A percentile compares a stretch with the other conserved stretches of the same genome.
phyloP scores from a whole-genome alignment of 208 protist genomes.

The Crithidia bombi region DNA sequence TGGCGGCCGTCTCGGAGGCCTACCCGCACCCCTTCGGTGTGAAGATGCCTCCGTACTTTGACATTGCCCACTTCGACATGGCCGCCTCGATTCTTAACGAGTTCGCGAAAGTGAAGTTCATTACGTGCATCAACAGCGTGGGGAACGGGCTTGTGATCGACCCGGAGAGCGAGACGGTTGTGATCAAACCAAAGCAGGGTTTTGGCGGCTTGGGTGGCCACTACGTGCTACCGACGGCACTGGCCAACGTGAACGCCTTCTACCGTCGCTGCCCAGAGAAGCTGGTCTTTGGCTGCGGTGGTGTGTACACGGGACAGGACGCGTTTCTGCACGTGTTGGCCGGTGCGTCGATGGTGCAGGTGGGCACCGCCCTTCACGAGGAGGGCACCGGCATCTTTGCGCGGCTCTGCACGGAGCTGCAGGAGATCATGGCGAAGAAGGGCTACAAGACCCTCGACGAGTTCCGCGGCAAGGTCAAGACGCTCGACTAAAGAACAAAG shows the following conservation, averaged over 20 bases:
- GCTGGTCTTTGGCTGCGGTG: slow-evolving; percentile 85
- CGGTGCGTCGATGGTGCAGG: slow-evolving; percentile 87
- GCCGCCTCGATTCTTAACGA: slow-evolving; percentile 84
- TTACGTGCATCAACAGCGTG: slow-evolving; percentile 91
- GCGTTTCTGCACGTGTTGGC: slow-evolving; percentile 87
- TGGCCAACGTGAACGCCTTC: slow-evolving; percentile 91
- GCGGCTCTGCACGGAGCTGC: slow-evolving; percentile 68
- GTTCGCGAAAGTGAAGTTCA: slow-evolving; percentile 79
- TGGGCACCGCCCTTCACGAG: slow-evolving; percentile 81
- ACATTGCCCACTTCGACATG: slow-evolving; percentile 89
- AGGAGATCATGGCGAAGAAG: slow-evolving; percentile 82
- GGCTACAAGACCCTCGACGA: slow-evolving; percentile 87
- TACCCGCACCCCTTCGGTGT: slow-evolving; percentile 85
- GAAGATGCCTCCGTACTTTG: slow-evolving; percentile 92
- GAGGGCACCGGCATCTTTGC: slow-evolving; percentile 81
- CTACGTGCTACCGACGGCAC: slow-evolving; percentile 86
- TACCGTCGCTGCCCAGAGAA: slow-evolving; percentile 84
- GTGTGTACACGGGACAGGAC: slow-evolving; percentile 82
- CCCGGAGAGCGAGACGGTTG: slow-evolving; percentile 75
- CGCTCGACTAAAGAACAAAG: slow-evolving; percentile 47
- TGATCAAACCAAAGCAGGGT: slow-evolving; percentile 88
- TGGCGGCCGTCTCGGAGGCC: slow-evolving; percentile 58
- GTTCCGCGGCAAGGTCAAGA: slow-evolving; percentile 87
- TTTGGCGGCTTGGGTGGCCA: slow-evolving; percentile 86
- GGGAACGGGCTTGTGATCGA: slow-evolving; percentile 91